phyloP scores from a whole-genome alignment of 192 early-diverging fungal species.

The Coemansia sp. region DNA sequence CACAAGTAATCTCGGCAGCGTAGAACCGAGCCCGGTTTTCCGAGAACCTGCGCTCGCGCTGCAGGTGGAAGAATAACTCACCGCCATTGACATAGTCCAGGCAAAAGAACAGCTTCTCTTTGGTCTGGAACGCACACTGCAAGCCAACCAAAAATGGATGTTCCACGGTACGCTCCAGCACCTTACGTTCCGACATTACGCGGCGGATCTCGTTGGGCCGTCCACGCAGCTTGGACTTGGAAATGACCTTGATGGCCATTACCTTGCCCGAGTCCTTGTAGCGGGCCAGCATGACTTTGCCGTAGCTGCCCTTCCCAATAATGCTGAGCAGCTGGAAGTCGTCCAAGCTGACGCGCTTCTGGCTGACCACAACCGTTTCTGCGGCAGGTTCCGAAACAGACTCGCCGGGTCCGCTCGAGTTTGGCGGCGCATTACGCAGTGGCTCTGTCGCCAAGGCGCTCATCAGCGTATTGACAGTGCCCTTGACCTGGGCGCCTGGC shows the following conservation, averaged over 20 bases:
- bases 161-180: constrained; percentile 54
- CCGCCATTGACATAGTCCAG: constrained; percentile 76
- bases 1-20: constrained; percentile 55
- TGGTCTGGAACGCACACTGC: constrained; percentile 72
- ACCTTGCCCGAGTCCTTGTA: constrained; percentile 69
- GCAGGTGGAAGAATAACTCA: constrained; percentile 73
- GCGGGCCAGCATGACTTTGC: constrained; percentile 70
- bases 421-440: constrained; percentile 27
- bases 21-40: constrained; percentile 65
- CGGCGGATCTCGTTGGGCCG: constrained; percentile 62
- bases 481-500: constrained; percentile 21
- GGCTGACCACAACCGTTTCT: constrained; percentile 1
- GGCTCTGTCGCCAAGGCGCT: constrained; percentile 34
- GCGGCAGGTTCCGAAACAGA: neutral
- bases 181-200: constrained; percentile 66
- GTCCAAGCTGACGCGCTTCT: constrained; percentile 39
- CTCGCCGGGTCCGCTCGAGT: constrained; percentile 14
- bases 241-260: constrained; percentile 72
- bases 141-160: constrained; percentile 70
- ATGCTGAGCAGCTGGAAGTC: constrained; percentile 74
- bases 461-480: constrained; percentile 49
- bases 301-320: constrained; percentile 75
- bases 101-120: constrained; percentile 71
- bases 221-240: constrained; percentile 65
- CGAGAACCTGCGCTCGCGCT: constrained; percentile 62